Evolutionary conservation across 2,329 filamentous ascomycete genomes (phyloP), one percentile per base, ranked within the genome.

Genomic region (Trichoderma sp.): DNA sequence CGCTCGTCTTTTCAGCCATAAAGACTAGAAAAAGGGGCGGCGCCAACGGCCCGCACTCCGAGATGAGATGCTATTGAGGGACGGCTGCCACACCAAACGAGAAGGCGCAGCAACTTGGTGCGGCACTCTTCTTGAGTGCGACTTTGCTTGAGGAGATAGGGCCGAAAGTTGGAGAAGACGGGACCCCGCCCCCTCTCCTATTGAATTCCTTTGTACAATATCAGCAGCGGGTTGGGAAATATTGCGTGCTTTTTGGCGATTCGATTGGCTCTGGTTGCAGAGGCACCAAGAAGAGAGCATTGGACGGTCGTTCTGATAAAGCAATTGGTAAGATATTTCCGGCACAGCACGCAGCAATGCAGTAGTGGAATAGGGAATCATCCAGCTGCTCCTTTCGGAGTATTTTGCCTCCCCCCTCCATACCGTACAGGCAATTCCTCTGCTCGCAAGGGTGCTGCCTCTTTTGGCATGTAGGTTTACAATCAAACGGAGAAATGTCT

Each of bases 21-120:
- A 43, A 43, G 21, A 10, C 60, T 21, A 30, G 18, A 5, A 56
- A 66, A 66, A 49, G 63, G 63, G 63, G 63, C 63, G 52, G 63
- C 63, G n/a, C 63, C 63, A 66, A 56, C 63, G 63, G 63, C 63
- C 63, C 63, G 63, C 51, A 66, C 49, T 54, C 63, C 63, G 63
- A 58, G 63, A 66, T 66, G 63, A 58, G 63, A 66, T 66, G 37
- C 63, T 58, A 56, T 66, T 54, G 37, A 58, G 63, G 26, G 46
- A 43, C 28, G 52, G 63, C 63, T 66, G 63, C 39, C 63, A 66
- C 63, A 66, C 63, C 63, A 66, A 26, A 49, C 34, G 21, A 26
- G 37, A 58, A 66, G 63, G 37, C 32, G 63, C 63, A 66, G 63
- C 7, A 24, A 18, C 63, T 66, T 49, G 63, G 63, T 66, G 43